Base-by-base conservation (phyloP, 176 grass and related monocot genomes). In the Poa annua region DNA sequence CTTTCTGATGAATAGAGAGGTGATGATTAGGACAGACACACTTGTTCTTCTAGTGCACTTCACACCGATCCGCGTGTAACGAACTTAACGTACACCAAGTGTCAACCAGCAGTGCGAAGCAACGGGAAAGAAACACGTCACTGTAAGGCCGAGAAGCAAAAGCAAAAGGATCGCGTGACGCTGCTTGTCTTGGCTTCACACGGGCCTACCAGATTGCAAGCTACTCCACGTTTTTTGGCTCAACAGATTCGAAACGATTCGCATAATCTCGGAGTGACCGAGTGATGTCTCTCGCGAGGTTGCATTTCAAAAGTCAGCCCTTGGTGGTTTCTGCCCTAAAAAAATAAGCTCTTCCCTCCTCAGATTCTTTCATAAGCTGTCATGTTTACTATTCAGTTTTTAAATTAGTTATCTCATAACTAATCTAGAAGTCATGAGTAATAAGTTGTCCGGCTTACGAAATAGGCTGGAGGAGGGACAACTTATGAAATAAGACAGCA, bases 101-200 rank as follows among this genome's bases (percentile, higher is more conserved):
- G 55, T 52, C 36, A 66, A 54, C 72, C 38, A 71, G 6, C 29
- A 29, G 29, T 29, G 8, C n/a, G 15, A 82, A 78, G 36, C 16
- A 11, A 82, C 1, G 20, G 20, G 47, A 74, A 72, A 26, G 24
- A 33, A 51, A 20, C 87, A 89, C 53, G 72, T 65, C 83, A 33
- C n/a, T 82, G n/a, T 82, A 29, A 73, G 35, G 4, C 44, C 14
- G 51, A 45, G 73, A 78, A 81, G 79, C 63, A 6, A 76, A 60
- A 60, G 16, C 26, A 44, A 32, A 36, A 26, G 70, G 7, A 34
- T 38, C 14, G 3, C 52, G 52, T 15, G 63, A 64, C 64, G 67
- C 75, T 82, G 54, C 78, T 82, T 78, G 73, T n/a, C 88, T 78
- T 35, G 72, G 2, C 66, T 38, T 69, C 6, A 54, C 17, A 77